Conservation (phyloP, 495 filamentous ascomycete species). For the Talaromyces proteolyticus region DNA sequence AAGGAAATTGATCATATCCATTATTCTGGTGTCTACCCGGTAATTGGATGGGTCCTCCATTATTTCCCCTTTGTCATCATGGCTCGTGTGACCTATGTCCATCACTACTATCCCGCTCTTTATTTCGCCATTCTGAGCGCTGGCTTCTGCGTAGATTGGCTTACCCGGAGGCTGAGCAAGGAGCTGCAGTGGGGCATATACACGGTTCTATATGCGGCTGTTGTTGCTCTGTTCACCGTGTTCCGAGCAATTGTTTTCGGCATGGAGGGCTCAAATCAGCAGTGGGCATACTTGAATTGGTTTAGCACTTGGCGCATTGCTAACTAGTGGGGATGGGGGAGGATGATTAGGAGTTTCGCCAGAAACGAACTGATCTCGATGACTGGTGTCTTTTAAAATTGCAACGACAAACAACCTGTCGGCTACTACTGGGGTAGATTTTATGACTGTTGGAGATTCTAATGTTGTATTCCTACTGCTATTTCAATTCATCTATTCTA, state of each 20-base stretch:
- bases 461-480: not conserved
- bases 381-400: no score
- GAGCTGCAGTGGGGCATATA: slow-evolving; percentile 58
- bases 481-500: not conserved
- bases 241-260: slow-evolving; percentile 97
- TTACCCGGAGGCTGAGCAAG: slow-evolving; percentile 56
- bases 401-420: not conserved
- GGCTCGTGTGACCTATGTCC: slow-evolving; percentile 97
- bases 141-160: slow-evolving; percentile 86
- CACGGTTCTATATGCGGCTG: slow-evolving; percentile 59
- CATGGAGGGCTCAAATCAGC: slow-evolving; percentile 76
- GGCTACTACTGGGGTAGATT: not conserved
- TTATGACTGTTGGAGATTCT: not conserved
- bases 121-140: slow-evolving; percentile 92
- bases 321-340: no score
- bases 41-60: slow-evolving; percentile 92
- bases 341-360: no score
- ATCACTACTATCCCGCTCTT: slow-evolving; percentile 98
- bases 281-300: slow-evolving; percentile 95
- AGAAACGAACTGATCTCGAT: no score
- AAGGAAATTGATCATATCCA: slow-evolving; percentile 86
- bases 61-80: slow-evolving; percentile 95
- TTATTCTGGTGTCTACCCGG: slow-evolving; percentile 86
- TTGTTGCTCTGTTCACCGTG: slow-evolving; percentile 75
- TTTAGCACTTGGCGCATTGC: slow-evolving; percentile 54